A percentile compares a stretch with the other conserved stretches of the same genome.
phyloP scores from a whole-genome alignment of 225 moss, liverwort and hornwort genomes.

The Antitrichia curtipendula region DNA sequence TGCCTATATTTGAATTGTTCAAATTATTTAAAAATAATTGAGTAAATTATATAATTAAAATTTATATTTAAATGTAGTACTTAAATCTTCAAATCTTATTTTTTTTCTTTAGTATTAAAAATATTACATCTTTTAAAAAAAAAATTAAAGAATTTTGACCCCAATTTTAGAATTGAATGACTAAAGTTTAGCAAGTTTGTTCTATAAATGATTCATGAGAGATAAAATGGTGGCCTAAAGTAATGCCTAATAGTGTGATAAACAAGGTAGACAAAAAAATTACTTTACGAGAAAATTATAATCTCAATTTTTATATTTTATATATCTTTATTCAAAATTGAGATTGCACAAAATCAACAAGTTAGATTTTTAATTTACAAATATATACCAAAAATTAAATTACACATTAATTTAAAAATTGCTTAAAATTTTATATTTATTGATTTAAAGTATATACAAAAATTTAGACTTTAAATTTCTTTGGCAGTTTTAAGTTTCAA shows the following conservation, averaged over 20 bases:
- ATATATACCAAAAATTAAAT: no score
- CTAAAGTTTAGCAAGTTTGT: not conserved
- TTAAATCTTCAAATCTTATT: no score
- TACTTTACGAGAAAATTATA: no score
- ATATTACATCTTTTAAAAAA: not conserved
- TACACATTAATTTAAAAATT: fast-evolving
- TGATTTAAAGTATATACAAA: fast-evolving
- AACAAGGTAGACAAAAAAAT: not conserved
- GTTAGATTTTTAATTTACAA: no score
- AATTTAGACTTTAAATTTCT: not conserved
- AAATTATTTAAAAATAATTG: not conserved
- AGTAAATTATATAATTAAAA: not conserved
- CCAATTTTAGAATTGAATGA: not conserved
- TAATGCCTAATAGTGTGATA: not conserved
- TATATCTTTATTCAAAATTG: no score
- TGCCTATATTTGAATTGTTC: not conserved
- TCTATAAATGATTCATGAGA: not conserved
- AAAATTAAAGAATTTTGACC: not conserved
- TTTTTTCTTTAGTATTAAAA: no score
- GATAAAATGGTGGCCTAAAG: not conserved
- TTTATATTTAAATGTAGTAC: no score
- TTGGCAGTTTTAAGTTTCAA: no score
- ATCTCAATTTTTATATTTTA: fast-evolving
- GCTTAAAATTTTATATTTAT: not conserved
- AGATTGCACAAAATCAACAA: not conserved